Conservation (phyloP, 805 yeast genomes). For the Cyberlindnera xishuangbannaensis region DNA sequence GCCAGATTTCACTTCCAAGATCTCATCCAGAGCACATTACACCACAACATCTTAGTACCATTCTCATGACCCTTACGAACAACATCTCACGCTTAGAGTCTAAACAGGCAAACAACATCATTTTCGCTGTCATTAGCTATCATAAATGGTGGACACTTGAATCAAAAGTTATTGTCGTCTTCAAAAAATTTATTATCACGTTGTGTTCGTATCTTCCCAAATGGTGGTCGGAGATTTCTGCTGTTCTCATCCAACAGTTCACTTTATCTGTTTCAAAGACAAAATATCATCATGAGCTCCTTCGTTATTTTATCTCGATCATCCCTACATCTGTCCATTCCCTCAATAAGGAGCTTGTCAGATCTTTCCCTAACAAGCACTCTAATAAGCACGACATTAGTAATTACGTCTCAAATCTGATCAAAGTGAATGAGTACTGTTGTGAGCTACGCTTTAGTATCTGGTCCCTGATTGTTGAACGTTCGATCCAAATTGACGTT, state of each 20-base stretch:
- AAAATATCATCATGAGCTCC: constrained; percentile 55
- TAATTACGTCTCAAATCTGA: constrained; percentile 61
- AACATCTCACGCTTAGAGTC: constrained; percentile 59
- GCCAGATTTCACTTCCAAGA: constrained; percentile 50
- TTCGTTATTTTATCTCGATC: constrained; percentile 57
- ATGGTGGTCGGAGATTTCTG: constrained; percentile 83
- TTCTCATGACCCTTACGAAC: constrained; percentile 53
- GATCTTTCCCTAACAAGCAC: constrained; percentile 76
- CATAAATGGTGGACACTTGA: constrained; percentile 53
- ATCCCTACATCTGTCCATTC: constrained; percentile 78
- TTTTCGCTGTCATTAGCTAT: constrained; percentile 56
- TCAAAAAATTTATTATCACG: constrained; percentile 68
- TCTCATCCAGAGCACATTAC: constrained; percentile 50
- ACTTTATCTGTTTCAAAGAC: constrained; percentile 27
- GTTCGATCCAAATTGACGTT: constrained; percentile 81
- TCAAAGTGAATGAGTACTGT: constrained; percentile 60
- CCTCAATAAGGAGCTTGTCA: constrained; percentile 51
- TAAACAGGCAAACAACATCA: constrained; percentile 43
- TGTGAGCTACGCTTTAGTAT: constrained; percentile 66
- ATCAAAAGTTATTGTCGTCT: constrained; percentile 41
- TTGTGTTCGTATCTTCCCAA: constrained; percentile 82
- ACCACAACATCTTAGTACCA: constrained; percentile 42
- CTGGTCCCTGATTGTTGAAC: constrained; percentile 79
- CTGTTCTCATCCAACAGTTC: constrained; percentile 61
- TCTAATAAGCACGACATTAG: constrained; percentile 47